These are phyloP conservation scores for Aegilops bicornis DNA, from an alignment of 176 grass and related monocot species.

Conservation along the genomic window DNA sequence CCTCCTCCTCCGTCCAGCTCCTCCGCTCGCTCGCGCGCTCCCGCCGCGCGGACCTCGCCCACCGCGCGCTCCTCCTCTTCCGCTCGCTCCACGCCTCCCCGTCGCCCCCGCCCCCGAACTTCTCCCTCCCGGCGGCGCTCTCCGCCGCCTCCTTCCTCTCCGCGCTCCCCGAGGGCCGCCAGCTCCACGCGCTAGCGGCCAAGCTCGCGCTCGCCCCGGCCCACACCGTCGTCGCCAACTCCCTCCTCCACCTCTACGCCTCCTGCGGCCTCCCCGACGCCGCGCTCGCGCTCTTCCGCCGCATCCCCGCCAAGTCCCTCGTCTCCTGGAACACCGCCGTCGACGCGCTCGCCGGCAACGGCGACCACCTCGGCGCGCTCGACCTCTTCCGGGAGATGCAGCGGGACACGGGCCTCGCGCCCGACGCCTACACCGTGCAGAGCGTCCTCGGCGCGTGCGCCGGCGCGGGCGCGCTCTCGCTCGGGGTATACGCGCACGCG, in stretches of 20 bases:
- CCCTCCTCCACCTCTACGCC: conserved; percentile 81
- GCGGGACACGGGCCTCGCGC: conserved; percentile 21
- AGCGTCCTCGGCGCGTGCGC: conserved; percentile 74
- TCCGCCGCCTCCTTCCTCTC: conserved; percentile 76
- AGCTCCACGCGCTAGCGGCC: conserved; percentile 72
- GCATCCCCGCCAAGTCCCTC: conserved; percentile 47
- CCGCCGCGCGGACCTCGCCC: conserved; percentile 47
- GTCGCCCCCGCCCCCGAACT: conserved; percentile 23
- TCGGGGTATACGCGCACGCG: conserved; percentile 78
- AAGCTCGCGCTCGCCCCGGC: conserved; percentile 51
- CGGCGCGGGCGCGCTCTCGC: conserved; percentile 50
- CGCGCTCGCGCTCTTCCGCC: conserved; percentile 59
- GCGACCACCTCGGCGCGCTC: conserved; percentile 57
- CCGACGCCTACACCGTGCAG: conserved; percentile 81
- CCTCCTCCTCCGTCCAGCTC: conserved; percentile 49
- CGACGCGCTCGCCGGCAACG: conserved; percentile 69
- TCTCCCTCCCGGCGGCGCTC: conserved; percentile 59
- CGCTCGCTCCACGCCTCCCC: conserved; percentile 42
- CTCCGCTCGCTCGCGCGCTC: conserved; percentile 70
- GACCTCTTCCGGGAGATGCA: conserved; percentile 75
- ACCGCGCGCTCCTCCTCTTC: conserved; percentile 62
- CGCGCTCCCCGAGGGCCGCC: conserved; percentile 59
- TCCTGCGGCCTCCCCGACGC: conserved; percentile 50
- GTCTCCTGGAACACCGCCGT: conserved; percentile 85
- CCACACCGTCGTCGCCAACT: conserved; percentile 73